Evolutionary conservation across 805 yeast genomes (phyloP).

Genomic region (Candida cerambycidarum): DNA sequence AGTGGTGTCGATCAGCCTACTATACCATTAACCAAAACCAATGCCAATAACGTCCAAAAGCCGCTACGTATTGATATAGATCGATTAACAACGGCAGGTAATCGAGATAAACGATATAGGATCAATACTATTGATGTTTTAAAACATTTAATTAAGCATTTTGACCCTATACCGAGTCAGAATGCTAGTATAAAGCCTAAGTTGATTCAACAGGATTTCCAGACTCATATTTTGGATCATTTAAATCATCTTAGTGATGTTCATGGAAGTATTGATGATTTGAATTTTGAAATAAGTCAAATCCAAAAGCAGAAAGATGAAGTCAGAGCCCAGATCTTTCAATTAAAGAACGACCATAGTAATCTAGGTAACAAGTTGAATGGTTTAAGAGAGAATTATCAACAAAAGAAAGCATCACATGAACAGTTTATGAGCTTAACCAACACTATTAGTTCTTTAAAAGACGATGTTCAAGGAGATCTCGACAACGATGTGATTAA

Average conservation of each 20-base stretch:
- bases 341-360: conserved; percentile 30
- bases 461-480: neutral
- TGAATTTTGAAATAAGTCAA: conserved; percentile 26
- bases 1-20: neutral
- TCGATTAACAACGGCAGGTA: conserved; percentile 22
- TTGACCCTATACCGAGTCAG: conserved; percentile 21
- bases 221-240: conserved; percentile 27
- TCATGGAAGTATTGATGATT: conserved; percentile 34
- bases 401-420: conserved; percentile 17
- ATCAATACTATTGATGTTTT: conserved; percentile 39
- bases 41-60: conserved; percentile 9
- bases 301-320: conserved; percentile 34
- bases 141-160: conserved; percentile 29
- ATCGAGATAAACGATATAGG: conserved; percentile 24
- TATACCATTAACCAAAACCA: conserved; percentile 6
- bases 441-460: conserved; percentile 4
- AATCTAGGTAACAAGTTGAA: conserved; percentile 33
- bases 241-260: conserved; percentile 31
- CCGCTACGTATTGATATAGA: conserved; percentile 31
- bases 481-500: conserved; percentile 5
- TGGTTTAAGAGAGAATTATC: conserved; percentile 22
- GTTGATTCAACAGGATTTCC: conserved; percentile 31
- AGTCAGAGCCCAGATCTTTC: conserved; percentile 27
- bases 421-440: conserved; percentile 15
- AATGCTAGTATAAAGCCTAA: conserved; percentile 20